Evolutionary conservation across 2,329 filamentous ascomycete species (phyloP), one percentile per base, ranked within the genome.

Genomic region (Trichoderma sp.): DNA sequence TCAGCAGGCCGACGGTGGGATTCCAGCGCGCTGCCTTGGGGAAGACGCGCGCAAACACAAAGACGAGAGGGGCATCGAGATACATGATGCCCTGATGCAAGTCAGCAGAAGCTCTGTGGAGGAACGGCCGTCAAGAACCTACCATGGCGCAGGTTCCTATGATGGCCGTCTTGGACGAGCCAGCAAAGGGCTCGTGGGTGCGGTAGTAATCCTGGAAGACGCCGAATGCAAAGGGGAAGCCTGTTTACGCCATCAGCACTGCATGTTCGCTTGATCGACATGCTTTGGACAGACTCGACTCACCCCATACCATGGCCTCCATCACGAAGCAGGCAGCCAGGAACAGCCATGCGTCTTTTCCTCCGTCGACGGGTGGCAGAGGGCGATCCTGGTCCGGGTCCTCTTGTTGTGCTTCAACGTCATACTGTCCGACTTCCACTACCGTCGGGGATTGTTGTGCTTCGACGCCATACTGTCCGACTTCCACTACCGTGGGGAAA

Each of bases 171-270:
- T 81, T 78, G 30, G 80, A 78, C 0, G 81, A 80, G 2, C 81
- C 81, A 3, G 77, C 75, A 63, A 91, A 91, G 1, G 85, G 83
- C 5, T 80, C 80, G 65, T 88, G 81, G 1, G 79, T 82, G 43
- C 80, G 83, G 73, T 91, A 91, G 74, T 90, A 89, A 59, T 88
- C 82, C 69, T 91, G 88, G 71, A 92, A 91, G 26, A 92, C 82
- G 50, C 89, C 89, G 72, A 88, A 92, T 0, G 87, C 82, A 64
- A 88, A 87, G 0, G 87, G 85, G 64, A 91, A 90, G 2, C 88
- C 88, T 90, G 47, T 0, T 30, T 0, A 3, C 7, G 24, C 12
- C 39, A 21, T 61, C 15, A 61, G 34, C 12, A 51, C 14, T 1
- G 1, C 19, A 5, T 5, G 2, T 3, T 7, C 15, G 12, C 17